Evolutionary conservation across 2,329 filamentous ascomycete species (phyloP), one percentile per base, ranked within the genome.

Genomic region (Penicillium sp.): DNA sequence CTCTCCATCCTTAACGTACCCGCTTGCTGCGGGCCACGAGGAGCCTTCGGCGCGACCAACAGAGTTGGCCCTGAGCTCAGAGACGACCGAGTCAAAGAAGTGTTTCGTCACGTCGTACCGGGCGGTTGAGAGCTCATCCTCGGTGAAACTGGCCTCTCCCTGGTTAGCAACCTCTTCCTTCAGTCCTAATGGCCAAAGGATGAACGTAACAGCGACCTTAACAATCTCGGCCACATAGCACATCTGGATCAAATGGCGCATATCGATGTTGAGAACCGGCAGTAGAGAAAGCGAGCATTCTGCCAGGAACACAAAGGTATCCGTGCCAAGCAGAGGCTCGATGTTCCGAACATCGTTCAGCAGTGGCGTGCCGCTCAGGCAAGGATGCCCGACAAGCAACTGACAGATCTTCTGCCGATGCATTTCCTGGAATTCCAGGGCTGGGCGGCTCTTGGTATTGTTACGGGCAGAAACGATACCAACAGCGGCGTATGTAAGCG

Each of bases 151-250:
- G 10, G 67, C 67, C 44, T 71, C 69, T 16, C 65, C 68, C 26
- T 72, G 64, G 11, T 64, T 61, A 6, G 65, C 63, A 31, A 74
- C 51, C 52, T 73, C 72, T 49, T 72, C 69, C 56, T 72, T 73
- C 48, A 77, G 58, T 0, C 69, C 73, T 5, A 71, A 55, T 5
- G 76, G 72, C 57, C 73, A 73, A 22, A 76, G 64, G 37, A 77
- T 74, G 68, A 84, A 85, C 8, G 83, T 80, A 14, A 86, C 70
- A 16, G 91, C 82, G 6, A 92, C 87, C 75, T 96, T 96, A 58
- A 96, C 86, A 56, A 99, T 86, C 75, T 99, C 95, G 3, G 91
- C 91, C 54, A 96, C 82, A 70, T 96, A 97, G 76, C 92, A 97
- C 46, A 98, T 79, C 37, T 89, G 87, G 49, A 98, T 76, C 51